Conservation (phyloP, 192 early-diverging fungal species). For the Backusella liffmaniae region DNA sequence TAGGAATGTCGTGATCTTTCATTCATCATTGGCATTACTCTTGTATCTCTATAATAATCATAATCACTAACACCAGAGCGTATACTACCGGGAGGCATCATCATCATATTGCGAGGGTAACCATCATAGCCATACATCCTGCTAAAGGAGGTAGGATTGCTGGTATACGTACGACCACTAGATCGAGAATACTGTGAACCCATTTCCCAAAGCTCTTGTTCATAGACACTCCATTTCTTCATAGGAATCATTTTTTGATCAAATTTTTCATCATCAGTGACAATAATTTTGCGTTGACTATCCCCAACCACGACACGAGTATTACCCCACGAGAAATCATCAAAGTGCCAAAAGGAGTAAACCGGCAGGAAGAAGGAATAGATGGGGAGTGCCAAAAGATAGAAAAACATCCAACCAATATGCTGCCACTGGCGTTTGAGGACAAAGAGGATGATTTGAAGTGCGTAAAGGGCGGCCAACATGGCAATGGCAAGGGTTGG, state of each 20-base stretch:
- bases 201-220: conserved; percentile 74
- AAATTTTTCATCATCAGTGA: conserved; percentile 76
- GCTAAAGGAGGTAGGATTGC: not conserved
- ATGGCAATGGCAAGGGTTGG: conserved; percentile 80
- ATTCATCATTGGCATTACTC: not conserved
- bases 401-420: conserved; percentile 86
- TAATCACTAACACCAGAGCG: conserved; percentile 20
- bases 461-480: conserved; percentile 81
- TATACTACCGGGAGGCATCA: not conserved
- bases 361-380: conserved; percentile 90
- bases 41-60: conserved; percentile 37
- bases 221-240: conserved; percentile 87
- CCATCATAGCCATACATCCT: not conserved
- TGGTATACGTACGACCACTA: conserved; percentile 33
- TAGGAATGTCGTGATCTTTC: not conserved
- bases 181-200: conserved; percentile 44
- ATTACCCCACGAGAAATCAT: conserved; percentile 99
- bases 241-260: conserved; percentile 83
- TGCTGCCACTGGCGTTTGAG: conserved; percentile 79
- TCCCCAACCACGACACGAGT: conserved; percentile 83
- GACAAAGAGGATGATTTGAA: conserved; percentile 85
- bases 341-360: conserved; percentile 98
- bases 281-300: conserved; percentile 58
- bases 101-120: conserved; percentile 1
- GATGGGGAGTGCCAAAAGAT: conserved; percentile 85